A percentile compares a stretch with the other conserved stretches of the same genome.
Evolutionary conservation across 148 eudicot genomes (phyloP).

Genomic region (Vaccinium corymbosum): DNA sequence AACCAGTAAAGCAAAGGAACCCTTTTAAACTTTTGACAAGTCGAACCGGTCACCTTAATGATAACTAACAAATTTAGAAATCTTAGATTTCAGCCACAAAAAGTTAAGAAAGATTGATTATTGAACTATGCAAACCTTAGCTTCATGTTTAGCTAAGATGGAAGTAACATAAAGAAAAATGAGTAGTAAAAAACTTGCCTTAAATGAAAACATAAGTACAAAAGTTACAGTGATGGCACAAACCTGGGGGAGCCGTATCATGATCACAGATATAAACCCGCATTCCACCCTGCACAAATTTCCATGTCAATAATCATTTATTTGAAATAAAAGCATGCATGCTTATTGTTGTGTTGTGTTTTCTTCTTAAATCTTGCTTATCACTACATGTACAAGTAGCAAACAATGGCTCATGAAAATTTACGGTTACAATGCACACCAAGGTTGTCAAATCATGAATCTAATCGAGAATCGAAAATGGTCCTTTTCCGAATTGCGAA

Average conservation of each 20-base stretch:
- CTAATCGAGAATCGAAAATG: too few species aligned
- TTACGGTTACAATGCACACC: background rate
- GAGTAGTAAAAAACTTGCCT: background rate
- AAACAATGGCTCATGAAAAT: background rate
- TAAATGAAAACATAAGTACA: background rate
- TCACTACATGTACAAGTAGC: background rate
- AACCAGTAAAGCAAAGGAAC: background rate
- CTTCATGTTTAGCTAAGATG: background rate
- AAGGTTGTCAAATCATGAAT: too few species aligned
- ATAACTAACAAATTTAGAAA: background rate
- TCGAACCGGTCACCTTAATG: background rate
- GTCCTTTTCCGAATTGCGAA: too few species aligned
- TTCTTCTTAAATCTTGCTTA: background rate
- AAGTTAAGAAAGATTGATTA: conserved; percentile 2
- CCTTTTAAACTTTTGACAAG: background rate
- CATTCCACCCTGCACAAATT: conserved; percentile 64
- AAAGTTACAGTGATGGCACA: conserved; percentile 11
- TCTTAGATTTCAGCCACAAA: background rate
- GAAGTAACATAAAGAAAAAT: background rate
- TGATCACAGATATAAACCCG: conserved; percentile 73
- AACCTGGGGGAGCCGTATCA: conserved; percentile 84
- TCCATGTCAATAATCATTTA: background rate
- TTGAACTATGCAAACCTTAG: background rate
- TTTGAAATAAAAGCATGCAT: conserved; percentile 7
- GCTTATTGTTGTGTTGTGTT: background rate